Evolutionary conservation across 148 eudicot genomes (phyloP), one percentile per base, ranked within the genome.

Genomic region (Suaeda aralocaspica): DNA sequence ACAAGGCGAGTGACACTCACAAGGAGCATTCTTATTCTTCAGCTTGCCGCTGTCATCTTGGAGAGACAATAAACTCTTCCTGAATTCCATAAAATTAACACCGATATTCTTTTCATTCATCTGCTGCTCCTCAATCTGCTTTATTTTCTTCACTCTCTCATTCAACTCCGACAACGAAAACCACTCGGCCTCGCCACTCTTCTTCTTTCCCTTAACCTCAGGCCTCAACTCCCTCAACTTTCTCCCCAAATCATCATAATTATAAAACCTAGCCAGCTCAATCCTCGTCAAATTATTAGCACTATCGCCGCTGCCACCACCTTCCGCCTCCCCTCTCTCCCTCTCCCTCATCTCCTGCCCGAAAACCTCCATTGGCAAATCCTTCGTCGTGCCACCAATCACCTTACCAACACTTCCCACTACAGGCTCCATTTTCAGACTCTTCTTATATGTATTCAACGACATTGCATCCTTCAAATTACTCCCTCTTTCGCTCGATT

Each of bases 211-310:
- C 67, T 68, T 72, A 19, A 57, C 45, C 31, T 80, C 81, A 1
- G 89, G 91, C 80, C 93, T 83, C 91, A 88, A 76, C 65, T 46
- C 70, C 83, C 71, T 81, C 86, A 91, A 74, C 72, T 70, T 82
- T 72, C 75, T 34, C 71, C 96, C 96, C 75, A 91, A 74, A 16
- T 88, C 93, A 6, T 16, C 67, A 63, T 64, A 15, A 31, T 13
- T 33, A 66, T 88, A 86, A 19, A 0, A 6, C 77, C 19, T 80
- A 46, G 72, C 5, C 13, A 87, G 73, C 25, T 69, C 78, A 6
- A 68, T 66, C 46, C 63, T 72, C 76, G 28, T 44, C 42, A 19
- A 13, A 0, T 45, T 68, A 13, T 74, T 59, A 22, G 41, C 66
- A 33, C 26, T n/a, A 13, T 74, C 64, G 28, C 44, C 66, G 25